Conservation (phyloP, 192 early-diverging fungal species). For the Dissophora ornata region DNA sequence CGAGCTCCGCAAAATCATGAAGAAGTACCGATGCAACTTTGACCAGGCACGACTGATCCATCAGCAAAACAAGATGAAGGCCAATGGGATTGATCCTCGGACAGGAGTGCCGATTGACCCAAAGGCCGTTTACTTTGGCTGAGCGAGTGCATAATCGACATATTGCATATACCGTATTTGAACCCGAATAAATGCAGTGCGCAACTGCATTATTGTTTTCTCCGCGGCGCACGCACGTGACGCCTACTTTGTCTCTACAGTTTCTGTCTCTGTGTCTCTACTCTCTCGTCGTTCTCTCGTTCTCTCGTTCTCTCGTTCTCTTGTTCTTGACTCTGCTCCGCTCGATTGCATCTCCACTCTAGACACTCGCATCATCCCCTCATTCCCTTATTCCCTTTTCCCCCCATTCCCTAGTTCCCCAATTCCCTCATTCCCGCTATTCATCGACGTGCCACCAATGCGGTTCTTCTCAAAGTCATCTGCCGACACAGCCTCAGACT, state of each 20-base stretch:
- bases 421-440: not conserved
- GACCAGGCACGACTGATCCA: slow-evolving; percentile 69
- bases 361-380: too few species aligned
- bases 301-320: too few species aligned
- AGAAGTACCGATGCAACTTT: slow-evolving; percentile 61
- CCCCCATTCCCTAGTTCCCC: not conserved
- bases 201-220: too few species aligned
- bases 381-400: too few species aligned
- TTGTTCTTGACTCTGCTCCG: too few species aligned
- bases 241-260: too few species aligned
- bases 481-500: slow-evolving; percentile 1
- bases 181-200: too few species aligned
- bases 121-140: slow-evolving; percentile 66
- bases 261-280: too few species aligned
- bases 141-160: slow-evolving; percentile 4
- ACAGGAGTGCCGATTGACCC: slow-evolving; percentile 68
- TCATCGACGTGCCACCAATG: slow-evolving; percentile 3
- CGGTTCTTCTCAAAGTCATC: slow-evolving; percentile 18
- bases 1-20: slow-evolving; percentile 68
- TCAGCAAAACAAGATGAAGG: slow-evolving; percentile 64
- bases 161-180: too few species aligned
- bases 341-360: too few species aligned
- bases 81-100: slow-evolving; percentile 68
- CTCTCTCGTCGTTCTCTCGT: too few species aligned
- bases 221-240: too few species aligned